phyloP scores from a whole-genome alignment of 2,329 filamentous ascomycete genomes.

The Colletotrichum sp. region DNA sequence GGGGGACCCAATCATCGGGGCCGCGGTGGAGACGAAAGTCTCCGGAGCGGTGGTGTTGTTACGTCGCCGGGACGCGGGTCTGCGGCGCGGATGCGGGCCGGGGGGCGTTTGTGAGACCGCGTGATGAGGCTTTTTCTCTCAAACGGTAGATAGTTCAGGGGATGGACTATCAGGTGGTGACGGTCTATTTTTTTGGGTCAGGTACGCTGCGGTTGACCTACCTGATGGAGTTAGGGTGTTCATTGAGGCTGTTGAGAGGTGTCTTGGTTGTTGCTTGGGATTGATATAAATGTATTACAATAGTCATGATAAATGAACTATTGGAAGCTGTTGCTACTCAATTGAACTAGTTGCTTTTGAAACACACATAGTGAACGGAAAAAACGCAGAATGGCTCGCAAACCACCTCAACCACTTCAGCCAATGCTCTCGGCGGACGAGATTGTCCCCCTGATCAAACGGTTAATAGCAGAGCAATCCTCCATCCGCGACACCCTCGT shows the following conservation, averaged over 20 bases:
- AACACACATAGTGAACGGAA: background rate
- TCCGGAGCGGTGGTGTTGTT: background rate
- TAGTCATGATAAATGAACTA: background rate
- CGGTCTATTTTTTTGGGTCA: background rate
- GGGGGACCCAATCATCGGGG: conserved; percentile 7
- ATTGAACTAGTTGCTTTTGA: background rate
- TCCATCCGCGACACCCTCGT: background rate
- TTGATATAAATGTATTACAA: background rate
- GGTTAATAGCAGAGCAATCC: background rate
- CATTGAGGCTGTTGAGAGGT: background rate
- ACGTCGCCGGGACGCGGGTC: background rate
- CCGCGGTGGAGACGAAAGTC: background rate
- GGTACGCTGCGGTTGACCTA: background rate
- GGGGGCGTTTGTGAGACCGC: background rate
- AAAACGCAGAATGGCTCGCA: background rate
- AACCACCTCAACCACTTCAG: background rate
- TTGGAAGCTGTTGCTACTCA: too few relatives aligned
- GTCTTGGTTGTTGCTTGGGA: background rate
- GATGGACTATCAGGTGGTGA: background rate
- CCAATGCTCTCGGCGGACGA: background rate
- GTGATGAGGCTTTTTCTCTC: background rate
- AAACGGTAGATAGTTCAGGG: background rate
- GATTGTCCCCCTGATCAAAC: background rate
- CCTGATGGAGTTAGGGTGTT: background rate
- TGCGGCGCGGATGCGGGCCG: background rate